phyloP scores from a whole-genome alignment of 768 basidiomycete genomes.

The Serendipita sp. region DNA sequence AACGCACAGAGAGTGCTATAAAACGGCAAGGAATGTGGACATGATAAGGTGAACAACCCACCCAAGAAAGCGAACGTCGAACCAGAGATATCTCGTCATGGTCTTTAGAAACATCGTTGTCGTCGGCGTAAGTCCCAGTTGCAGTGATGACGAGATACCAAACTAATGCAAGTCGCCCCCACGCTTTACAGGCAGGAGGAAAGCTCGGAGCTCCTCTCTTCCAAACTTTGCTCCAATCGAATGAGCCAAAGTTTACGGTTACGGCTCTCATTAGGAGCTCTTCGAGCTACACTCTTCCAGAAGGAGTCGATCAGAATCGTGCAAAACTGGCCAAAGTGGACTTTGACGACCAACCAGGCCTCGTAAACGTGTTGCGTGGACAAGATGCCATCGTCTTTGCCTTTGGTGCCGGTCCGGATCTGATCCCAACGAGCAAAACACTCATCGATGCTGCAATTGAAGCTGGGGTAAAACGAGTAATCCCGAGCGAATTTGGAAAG shows the following conservation, averaged over 20 bases:
- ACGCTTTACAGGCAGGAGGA: not conserved
- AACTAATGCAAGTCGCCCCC: not conserved
- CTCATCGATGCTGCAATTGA: slow-evolving; percentile 1
- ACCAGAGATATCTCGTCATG: not conserved
- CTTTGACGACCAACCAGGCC: not conserved
- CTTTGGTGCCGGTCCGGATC: not conserved
- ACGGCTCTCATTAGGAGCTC: not conserved
- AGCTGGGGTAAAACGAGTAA: not conserved
- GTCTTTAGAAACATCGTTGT: not conserved
- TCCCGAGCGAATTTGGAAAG: slow-evolving; percentile 1
- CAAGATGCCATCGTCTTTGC: not conserved
- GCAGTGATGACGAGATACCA: no score
- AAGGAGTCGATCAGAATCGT: not conserved
- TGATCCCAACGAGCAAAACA: not conserved
- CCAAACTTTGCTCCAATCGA: not conserved
- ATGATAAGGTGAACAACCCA: no score
- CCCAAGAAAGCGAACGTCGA: no score
- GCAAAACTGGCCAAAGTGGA: not conserved
- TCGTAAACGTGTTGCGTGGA: not conserved
- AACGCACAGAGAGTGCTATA: no score
- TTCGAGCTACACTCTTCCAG: not conserved
- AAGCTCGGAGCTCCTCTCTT: not conserved
- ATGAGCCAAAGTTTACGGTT: not conserved
- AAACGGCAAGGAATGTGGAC: no score
- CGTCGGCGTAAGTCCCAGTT: not conserved